A percentile compares a stretch with the other conserved stretches of the same genome.
Evolutionary conservation across 495 filamentous ascomycete genomes (phyloP).

Genomic region (Penicillium flavigenum): DNA sequence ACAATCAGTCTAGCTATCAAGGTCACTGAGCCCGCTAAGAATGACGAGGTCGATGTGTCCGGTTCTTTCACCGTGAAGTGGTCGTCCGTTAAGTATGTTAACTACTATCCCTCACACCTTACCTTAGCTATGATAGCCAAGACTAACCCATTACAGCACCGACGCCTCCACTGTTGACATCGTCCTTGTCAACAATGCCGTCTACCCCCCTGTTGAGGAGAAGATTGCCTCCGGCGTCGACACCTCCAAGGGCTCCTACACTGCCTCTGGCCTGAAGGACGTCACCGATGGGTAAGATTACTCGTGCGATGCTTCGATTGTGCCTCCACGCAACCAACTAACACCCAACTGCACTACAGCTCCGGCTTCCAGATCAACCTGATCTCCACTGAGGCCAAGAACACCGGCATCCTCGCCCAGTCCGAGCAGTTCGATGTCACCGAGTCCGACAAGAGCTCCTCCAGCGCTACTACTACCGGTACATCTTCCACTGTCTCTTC

Average conservation of each 20-base stretch:
- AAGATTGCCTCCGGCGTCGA: slow-evolving; percentile 42
- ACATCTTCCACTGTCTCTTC: slow-evolving; percentile 10
- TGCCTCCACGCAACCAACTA: not conserved
- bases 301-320: not conserved
- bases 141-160: slow-evolving; percentile 26
- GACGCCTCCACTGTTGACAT: slow-evolving; percentile 38
- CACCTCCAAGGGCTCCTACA: slow-evolving; percentile 39
- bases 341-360: slow-evolving; percentile 18
- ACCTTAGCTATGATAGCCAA: not conserved
- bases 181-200: slow-evolving; percentile 40
- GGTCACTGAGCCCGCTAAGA: slow-evolving; percentile 37
- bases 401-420: slow-evolving; percentile 45
- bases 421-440: slow-evolving; percentile 41
- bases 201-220: slow-evolving; percentile 44
- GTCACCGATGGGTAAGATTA: slow-evolving; percentile 32
- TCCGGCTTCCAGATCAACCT: slow-evolving; percentile 45
- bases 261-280: slow-evolving; percentile 24
- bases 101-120: not conserved
- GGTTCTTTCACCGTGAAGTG: slow-evolving; percentile 38
- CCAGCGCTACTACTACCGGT: slow-evolving; percentile 17
- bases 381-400: slow-evolving; percentile 26
- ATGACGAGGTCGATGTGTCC: slow-evolving; percentile 29
- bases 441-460: slow-evolving; percentile 18
- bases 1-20: slow-evolving; percentile 27
- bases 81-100: slow-evolving; percentile 35